Percentiles rank a stretch among this genome's conserved stretches.
Conservation (phyloP, 306 rosid genomes). For the Rubus idaeus region DNA sequence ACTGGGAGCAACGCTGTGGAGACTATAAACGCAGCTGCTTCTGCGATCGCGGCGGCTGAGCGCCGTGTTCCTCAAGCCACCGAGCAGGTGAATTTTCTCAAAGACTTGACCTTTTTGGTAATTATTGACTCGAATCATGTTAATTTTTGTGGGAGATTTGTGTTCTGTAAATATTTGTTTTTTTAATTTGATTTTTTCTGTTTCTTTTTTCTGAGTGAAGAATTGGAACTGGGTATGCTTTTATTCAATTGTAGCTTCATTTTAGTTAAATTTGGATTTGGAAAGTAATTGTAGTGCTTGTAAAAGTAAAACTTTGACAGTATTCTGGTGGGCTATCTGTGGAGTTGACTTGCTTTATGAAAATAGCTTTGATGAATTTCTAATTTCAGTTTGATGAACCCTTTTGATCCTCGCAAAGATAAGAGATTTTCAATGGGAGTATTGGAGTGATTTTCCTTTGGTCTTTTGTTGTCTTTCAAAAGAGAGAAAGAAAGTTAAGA, state of each 20-base stretch:
- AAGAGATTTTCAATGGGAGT: not conserved
- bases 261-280: conserved; percentile 5
- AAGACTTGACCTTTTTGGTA: not conserved
- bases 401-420: not conserved
- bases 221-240: not conserved
- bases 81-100: conserved; percentile 42
- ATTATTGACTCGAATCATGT: not conserved
- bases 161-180: conserved; percentile 1
- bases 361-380: not conserved
- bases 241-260: not conserved
- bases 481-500: not conserved
- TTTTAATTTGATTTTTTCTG: not conserved
- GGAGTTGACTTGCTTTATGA: conserved; percentile 16
- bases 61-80: conserved; percentile 61
- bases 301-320: conserved; percentile 2
- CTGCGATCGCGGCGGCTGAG: conserved; percentile 68
- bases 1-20: conserved; percentile 54
- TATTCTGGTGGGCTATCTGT: not conserved
- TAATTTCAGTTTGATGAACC: not conserved
- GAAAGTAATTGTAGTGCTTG: not conserved
- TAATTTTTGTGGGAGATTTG: not conserved
- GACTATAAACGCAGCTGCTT: conserved; percentile 92
- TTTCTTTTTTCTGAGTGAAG: not conserved
- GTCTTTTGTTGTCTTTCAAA: not conserved
- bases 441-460: conserved; percentile 4